Conservation (phyloP, 1,139 yeast species). For the Hanseniaspora sp. region DNA sequence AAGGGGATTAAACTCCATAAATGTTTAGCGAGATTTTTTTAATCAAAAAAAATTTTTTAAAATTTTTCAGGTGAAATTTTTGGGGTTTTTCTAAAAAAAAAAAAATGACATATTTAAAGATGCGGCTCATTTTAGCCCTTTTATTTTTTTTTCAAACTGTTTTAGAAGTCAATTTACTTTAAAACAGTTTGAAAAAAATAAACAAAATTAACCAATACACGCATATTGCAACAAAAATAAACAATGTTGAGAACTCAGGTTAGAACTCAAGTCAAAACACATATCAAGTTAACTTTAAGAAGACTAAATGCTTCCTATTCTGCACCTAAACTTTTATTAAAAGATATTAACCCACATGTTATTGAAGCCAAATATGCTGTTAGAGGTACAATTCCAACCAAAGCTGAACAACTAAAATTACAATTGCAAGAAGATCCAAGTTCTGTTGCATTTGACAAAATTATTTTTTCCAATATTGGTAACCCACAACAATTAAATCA, state of each 20-base stretch:
- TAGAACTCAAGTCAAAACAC: conserved; percentile 1
- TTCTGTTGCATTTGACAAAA: conserved; percentile 62
- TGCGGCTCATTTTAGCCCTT: too few relatives aligned
- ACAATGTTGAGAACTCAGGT: conserved; percentile 13
- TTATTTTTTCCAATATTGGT: conserved; percentile 87
- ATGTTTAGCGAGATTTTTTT: background rate
- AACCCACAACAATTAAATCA: conserved; percentile 96
- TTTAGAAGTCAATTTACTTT: too few relatives aligned
- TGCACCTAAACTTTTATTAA: conserved; percentile 30
- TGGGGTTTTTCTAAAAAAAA: too few relatives aligned
- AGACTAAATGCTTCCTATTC: conserved; percentile 1
- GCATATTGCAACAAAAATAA: background rate
- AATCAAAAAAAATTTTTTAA: background rate
- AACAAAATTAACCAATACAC: background rate
- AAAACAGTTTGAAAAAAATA: too few relatives aligned
- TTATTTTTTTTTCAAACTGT: too few relatives aligned
- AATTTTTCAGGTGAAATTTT: too few relatives aligned
- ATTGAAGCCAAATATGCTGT: conserved; percentile 89
- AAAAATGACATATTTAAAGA: too few relatives aligned
- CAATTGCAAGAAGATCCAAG: conserved; percentile 43
- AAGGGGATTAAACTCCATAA: background rate
- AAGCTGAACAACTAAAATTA: conserved; percentile 72
- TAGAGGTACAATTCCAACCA: conserved; percentile 82
- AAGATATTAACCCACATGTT: conserved; percentile 61
- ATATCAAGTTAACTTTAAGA: background rate